These are phyloP conservation scores for Thalassiosira exigua DNA, from an alignment of 352 stramenopile genomes.

Conservation along the genomic window DNA sequence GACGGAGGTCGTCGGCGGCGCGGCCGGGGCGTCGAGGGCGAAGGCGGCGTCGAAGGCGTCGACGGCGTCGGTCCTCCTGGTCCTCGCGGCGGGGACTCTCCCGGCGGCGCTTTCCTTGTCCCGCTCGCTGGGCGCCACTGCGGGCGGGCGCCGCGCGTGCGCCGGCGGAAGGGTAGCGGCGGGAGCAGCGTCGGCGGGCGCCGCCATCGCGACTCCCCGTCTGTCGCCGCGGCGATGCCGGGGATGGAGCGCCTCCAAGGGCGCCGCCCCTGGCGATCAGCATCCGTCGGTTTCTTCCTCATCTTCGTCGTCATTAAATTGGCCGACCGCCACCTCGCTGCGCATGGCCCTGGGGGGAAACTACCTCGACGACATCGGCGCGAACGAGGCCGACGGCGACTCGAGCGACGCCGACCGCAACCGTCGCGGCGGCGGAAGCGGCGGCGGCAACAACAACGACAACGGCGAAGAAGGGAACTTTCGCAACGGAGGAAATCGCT, in stretches of 20 bases:
- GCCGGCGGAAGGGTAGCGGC: not conserved
- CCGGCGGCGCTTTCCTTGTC: not conserved
- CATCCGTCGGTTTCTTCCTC: too few relatives aligned
- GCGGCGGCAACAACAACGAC: not conserved
- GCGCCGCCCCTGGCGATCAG: too few relatives aligned
- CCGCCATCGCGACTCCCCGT: not conserved
- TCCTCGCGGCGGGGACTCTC: not conserved
- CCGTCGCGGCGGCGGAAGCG: not conserved
- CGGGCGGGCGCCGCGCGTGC: not conserved
- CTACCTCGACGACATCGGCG: conserved; percentile 34
- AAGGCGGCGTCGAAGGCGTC: not conserved
- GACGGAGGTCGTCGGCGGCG: too few relatives aligned
- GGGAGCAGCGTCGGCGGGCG: not conserved
- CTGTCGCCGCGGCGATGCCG: not conserved
- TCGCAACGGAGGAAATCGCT: not conserved
- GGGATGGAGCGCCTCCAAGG: not conserved
- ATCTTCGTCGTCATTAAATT: not conserved
- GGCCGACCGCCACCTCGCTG: not conserved
- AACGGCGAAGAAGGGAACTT: not conserved
- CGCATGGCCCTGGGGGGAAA: conserved; percentile 30
- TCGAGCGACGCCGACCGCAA: not conserved
- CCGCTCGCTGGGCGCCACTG: not conserved
- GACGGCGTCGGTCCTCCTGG: not conserved
- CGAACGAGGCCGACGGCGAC: conserved; percentile 2
- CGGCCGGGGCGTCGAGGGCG: not conserved